These are phyloP conservation scores for Bombardia bombarda DNA, from an alignment of 495 filamentous ascomycete species.

Conservation along the genomic window DNA sequence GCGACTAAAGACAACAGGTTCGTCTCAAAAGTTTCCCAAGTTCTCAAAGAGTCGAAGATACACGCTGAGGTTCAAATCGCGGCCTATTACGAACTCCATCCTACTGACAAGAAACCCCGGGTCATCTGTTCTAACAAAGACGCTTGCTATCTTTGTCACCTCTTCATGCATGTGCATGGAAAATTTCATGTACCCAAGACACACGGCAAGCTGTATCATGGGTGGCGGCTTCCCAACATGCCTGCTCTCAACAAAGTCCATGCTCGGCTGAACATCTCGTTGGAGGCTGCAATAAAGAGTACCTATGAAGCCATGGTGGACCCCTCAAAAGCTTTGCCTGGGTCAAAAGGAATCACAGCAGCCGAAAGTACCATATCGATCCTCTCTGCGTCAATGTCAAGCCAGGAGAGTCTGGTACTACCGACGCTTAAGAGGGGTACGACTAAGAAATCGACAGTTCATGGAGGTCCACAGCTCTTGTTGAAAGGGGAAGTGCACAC, in stretches of 20 bases:
- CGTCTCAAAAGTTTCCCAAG: too few relatives aligned
- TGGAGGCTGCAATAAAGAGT: slow-evolving; percentile 9
- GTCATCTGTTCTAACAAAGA: slow-evolving; percentile 43
- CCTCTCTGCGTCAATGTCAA: too few relatives aligned
- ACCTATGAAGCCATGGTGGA: too few relatives aligned
- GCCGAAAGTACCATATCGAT: too few relatives aligned
- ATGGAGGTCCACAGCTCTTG: too few relatives aligned
- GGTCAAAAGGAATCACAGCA: too few relatives aligned
- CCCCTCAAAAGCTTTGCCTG: too few relatives aligned
- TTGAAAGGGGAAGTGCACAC: too few relatives aligned
- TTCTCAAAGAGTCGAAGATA: slow-evolving; percentile 26
- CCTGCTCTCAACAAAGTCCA: not conserved
- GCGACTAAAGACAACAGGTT: too few relatives aligned
- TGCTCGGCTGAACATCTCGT: slow-evolving; percentile 1
- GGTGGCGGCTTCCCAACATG: slow-evolving; percentile 23
- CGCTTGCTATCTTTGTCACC: slow-evolving; percentile 43
- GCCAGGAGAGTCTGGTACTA: too few relatives aligned
- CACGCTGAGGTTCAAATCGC: slow-evolving; percentile 46
- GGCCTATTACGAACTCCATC: slow-evolving; percentile 28
- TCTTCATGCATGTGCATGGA: slow-evolving; percentile 33
- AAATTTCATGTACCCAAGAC: slow-evolving; percentile 29
- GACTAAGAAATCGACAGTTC: too few relatives aligned
- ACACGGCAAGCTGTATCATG: slow-evolving; percentile 35
- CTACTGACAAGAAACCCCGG: slow-evolving; percentile 21
- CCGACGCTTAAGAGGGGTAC: too few relatives aligned